A percentile compares a stretch with the other conserved stretches of the same genome.
Evolutionary conservation across 1,139 yeast genomes (phyloP).

Genomic region (Hansenula lynferdii): DNA sequence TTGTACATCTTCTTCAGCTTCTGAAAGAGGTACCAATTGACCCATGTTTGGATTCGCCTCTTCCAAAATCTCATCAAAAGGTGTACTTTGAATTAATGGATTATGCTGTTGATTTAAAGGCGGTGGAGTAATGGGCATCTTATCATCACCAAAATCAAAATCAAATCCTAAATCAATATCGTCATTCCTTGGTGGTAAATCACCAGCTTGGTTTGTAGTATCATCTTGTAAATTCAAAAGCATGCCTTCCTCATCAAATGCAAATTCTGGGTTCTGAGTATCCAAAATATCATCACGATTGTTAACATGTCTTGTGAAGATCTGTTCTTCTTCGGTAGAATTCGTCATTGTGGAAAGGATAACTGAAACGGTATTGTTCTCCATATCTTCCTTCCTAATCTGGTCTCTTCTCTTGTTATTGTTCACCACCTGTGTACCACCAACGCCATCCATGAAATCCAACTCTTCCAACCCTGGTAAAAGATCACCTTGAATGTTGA

Average conservation of each 20-base stretch:
- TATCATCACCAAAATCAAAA: conserved; percentile 5
- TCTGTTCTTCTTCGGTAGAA: neutral
- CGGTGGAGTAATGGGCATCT: neutral
- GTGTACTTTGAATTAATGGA: too few species aligned
- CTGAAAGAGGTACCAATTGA: neutral
- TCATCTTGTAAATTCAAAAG: conserved; percentile 13
- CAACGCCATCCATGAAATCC: conserved; percentile 12
- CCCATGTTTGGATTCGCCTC: conserved; percentile 6
- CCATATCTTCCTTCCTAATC: conserved; percentile 17
- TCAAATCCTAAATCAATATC: conserved; percentile 3
- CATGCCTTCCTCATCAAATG: conserved; percentile 22
- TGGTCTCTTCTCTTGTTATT: conserved; percentile 4
- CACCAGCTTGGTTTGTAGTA: neutral
- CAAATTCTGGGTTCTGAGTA: conserved; percentile 18
- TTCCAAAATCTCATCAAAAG: conserved; percentile 12
- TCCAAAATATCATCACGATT: conserved; percentile 13
- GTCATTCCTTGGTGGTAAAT: neutral
- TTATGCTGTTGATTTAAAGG: too few species aligned
- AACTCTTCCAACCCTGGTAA: conserved; percentile 19
- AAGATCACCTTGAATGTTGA: conserved; percentile 32
- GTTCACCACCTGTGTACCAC: neutral
- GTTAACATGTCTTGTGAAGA: conserved; percentile 1
- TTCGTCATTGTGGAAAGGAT: conserved; percentile 2
- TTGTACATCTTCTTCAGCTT: neutral
- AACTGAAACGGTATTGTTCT: conserved; percentile 12